These are phyloP conservation scores for Mucor saturninus DNA, from an alignment of 371 early-diverging fungal genomes.

Conservation along the genomic window DNA sequence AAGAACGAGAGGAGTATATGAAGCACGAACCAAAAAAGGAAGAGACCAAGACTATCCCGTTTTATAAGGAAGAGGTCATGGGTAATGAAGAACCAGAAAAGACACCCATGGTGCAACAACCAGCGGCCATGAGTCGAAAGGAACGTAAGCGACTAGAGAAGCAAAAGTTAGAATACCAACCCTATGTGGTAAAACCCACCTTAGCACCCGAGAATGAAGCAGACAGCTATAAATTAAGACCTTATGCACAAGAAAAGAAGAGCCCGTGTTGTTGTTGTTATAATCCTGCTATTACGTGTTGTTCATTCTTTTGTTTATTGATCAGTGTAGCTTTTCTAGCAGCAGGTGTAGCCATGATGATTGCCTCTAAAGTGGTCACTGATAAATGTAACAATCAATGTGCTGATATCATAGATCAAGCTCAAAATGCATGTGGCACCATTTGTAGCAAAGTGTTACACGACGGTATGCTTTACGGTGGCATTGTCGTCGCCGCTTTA, in stretches of 20 bases:
- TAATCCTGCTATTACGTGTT: constrained; percentile 38
- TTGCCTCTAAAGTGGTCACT: constrained; percentile 32
- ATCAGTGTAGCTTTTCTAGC: constrained; percentile 30
- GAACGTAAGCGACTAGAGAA: constrained; percentile 15
- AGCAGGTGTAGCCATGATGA: constrained; percentile 37
- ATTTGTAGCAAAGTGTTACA: constrained; percentile 35
- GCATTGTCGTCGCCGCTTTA: constrained; percentile 36
- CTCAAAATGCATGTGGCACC: constrained; percentile 21
- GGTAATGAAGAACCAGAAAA: constrained; percentile 9
- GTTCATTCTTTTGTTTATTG: constrained; percentile 34
- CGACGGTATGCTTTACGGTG: constrained; percentile 43
- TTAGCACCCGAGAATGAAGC: constrained; percentile 28
- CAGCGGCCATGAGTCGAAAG: neutral
- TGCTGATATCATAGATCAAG: constrained; percentile 1
- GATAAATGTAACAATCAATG: constrained; percentile 32
- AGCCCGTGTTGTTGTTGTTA: constrained; percentile 31
- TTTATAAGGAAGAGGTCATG: constrained; percentile 1
- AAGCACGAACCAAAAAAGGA: constrained; percentile 2
- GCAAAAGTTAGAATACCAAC: constrained; percentile 4
- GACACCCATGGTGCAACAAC: constrained; percentile 7
- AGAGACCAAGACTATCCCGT: neutral
- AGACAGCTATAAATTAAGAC: constrained; percentile 15
- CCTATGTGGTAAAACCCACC: constrained; percentile 22
- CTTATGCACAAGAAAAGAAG: neutral
- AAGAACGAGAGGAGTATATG: constrained; percentile 29